These are phyloP conservation scores for Chimonanthus praecox DNA, from an alignment of 164 flowering plant genomes.

Conservation along the genomic window DNA sequence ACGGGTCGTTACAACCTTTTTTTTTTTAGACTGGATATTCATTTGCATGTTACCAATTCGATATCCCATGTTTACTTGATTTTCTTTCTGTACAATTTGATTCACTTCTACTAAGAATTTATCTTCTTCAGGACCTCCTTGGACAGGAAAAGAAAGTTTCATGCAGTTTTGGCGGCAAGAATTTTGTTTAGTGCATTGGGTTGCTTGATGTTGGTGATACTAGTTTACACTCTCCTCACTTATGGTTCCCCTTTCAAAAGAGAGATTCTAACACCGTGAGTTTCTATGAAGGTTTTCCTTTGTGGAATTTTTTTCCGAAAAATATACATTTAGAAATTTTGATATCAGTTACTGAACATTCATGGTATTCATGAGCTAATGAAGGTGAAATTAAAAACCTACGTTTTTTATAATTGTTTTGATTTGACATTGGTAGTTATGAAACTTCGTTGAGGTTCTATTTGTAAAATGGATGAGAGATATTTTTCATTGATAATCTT, in stretches of 20 bases:
- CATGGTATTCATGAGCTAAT: too few relatives aligned
- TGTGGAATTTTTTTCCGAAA: too few relatives aligned
- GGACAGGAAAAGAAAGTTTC: slow-evolving; percentile 24
- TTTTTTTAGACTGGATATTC: too few relatives aligned
- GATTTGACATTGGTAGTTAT: too few relatives aligned
- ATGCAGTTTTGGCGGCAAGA: slow-evolving; percentile 44
- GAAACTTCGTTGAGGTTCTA: too few relatives aligned
- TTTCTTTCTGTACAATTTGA: neutral
- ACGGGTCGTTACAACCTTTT: too few relatives aligned
- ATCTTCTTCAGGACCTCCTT: slow-evolving; percentile 26
- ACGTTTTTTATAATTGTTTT: too few relatives aligned
- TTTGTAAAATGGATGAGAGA: too few relatives aligned
- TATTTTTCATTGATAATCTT: too few relatives aligned
- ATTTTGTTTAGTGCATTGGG: slow-evolving; percentile 50
- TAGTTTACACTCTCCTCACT: slow-evolving; percentile 54
- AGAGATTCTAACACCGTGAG: slow-evolving; percentile 77
- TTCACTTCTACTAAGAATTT: neutral
- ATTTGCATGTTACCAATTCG: neutral
- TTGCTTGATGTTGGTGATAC: slow-evolving; percentile 61
- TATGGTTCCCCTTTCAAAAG: slow-evolving; percentile 78
- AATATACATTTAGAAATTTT: too few relatives aligned
- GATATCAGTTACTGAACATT: too few relatives aligned
- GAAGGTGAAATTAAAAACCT: too few relatives aligned
- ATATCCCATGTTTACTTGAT: neutral
- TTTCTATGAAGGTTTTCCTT: neutral